Base-by-base conservation (phyloP, 495 filamentous ascomycete genomes). In the Annulohypoxylon stygium region DNA sequence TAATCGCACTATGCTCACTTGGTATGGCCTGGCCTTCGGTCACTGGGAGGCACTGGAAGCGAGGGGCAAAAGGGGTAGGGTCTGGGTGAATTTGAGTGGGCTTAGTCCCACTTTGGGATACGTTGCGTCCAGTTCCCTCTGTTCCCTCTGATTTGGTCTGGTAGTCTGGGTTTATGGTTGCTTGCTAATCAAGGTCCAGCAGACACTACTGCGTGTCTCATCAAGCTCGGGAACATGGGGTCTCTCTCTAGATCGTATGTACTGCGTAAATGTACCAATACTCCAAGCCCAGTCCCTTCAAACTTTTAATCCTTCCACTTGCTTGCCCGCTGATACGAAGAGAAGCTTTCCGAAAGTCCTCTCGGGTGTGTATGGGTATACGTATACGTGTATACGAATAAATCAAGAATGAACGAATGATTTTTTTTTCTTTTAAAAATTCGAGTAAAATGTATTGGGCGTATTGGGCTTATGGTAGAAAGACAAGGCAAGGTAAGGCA, bases 11-110 rank as follows among this genome's bases (percentile, higher is more conserved):
- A 67, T 60, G 70, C 51, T 73, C 57, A 20, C 39, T 73, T 73
- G 59, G 67, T 64, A 51, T 6, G 30, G 30, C 26, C 26, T 5
- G 2, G 34, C 23, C 34, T 54, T 62, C 47, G 55, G 62, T 71
- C 68, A 65, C 57, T 30, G 30, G 30, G 30, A 30, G 57, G 65
- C 68, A 65, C 57, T 70, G 51, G 64, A 23, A 70, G 58, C 39
- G 72, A 75, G 67, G 72, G 72, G 72, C 67, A 75, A 75, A 75
- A 71, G 72, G 71, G 72, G 67, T n/a, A 53, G 51, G 72, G 59
- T 36, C 66, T 68, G 12, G 37, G 37, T 55, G 47, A 11, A n/a
- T 20, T 26, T 26, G 54, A 66, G 63, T 67, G 67, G 72, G 59
- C 50, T 67, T 53, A 59, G 72, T 67, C 30, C 37, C 72, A 68